phyloP scores from a whole-genome alignment of 305 asterid genomes.

The Lippia alba region DNA sequence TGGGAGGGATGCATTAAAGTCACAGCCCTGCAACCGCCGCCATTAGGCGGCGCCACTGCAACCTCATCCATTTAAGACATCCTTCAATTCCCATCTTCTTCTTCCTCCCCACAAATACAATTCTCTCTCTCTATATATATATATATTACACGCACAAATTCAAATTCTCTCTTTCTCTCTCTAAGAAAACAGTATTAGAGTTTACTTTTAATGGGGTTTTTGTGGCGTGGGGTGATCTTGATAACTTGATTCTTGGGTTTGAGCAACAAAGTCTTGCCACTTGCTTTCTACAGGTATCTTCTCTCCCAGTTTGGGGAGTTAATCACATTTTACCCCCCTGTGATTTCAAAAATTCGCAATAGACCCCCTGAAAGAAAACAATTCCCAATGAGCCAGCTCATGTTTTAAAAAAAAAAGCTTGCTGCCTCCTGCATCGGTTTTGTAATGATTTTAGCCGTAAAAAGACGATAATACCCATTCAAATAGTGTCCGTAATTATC shows the following conservation, averaged over 20 bases:
- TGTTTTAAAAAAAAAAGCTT: no score
- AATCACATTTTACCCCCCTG: no score
- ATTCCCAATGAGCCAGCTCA: no score
- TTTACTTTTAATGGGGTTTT: neutral
- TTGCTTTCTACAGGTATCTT: conserved; percentile 54
- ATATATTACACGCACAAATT: neutral
- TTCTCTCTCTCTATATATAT: conserved; percentile 37
- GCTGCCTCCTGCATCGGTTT: no score
- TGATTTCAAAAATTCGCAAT: no score
- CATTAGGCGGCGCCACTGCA: conserved; percentile 61
- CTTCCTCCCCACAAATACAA: neutral
- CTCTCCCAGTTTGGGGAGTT: conserved; percentile 43
- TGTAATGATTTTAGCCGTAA: no score
- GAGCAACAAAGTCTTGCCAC: conserved; percentile 44
- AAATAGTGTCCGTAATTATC: no score
- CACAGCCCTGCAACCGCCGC: conserved; percentile 98
- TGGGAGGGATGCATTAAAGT: conserved; percentile 60
- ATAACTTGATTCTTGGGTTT: neutral
- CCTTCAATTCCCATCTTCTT: conserved; percentile 34
- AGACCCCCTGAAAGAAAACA: no score
- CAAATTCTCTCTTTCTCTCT: neutral
- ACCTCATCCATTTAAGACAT: conserved; percentile 65
- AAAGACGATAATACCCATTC: no score
- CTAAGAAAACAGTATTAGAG: neutral
- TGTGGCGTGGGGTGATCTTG: neutral